Conservation (phyloP, 2,329 filamentous ascomycete species). For the Clarireedia hainanense region DNA sequence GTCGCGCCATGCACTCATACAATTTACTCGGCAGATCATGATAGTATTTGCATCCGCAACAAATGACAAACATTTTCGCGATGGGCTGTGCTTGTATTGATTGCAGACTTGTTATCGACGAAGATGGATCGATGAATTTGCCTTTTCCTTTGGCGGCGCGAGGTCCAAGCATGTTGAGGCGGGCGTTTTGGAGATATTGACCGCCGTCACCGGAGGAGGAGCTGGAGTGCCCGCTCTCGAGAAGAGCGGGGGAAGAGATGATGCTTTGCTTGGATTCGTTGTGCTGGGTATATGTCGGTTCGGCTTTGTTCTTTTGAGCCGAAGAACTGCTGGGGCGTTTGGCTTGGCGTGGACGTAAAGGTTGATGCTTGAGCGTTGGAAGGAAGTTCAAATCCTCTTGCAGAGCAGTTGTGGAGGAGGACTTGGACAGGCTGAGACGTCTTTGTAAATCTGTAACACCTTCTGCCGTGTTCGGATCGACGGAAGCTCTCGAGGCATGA, state of each 20-base stretch:
- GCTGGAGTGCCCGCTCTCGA: slow-evolving; percentile 5
- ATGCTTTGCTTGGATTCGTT: slow-evolving; percentile 1
- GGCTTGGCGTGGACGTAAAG: slow-evolving; percentile 27
- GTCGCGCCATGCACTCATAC: slow-evolving; percentile 57
- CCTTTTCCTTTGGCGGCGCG: neutral
- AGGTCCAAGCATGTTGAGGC: slow-evolving; percentile 14
- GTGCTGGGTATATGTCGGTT: neutral
- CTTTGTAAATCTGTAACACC: slow-evolving; percentile 7
- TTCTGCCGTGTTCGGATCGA: slow-evolving; percentile 7
- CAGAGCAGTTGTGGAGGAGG: slow-evolving; percentile 14
- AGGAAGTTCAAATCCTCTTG: slow-evolving; percentile 27
- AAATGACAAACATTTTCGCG: slow-evolving; percentile 58
- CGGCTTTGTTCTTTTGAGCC: neutral
- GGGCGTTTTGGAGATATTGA: slow-evolving; percentile 22
- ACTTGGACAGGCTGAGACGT: slow-evolving; percentile 15
- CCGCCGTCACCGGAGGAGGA: slow-evolving; percentile 8
- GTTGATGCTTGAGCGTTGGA: slow-evolving; percentile 34
- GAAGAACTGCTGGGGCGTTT: slow-evolving; percentile 13
- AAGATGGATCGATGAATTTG: neutral
- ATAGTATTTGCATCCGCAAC: slow-evolving; percentile 56
- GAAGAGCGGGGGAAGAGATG: neutral
- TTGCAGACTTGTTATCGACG: neutral
- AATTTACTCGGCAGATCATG: slow-evolving; percentile 58
- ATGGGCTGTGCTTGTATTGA: slow-evolving; percentile 26
- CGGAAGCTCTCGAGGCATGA: slow-evolving; percentile 7